Evolutionary conservation across 108 stramenopile species (phyloP), one percentile per base, ranked within the genome.

Genomic region (Craspedostauros australis): DNA sequence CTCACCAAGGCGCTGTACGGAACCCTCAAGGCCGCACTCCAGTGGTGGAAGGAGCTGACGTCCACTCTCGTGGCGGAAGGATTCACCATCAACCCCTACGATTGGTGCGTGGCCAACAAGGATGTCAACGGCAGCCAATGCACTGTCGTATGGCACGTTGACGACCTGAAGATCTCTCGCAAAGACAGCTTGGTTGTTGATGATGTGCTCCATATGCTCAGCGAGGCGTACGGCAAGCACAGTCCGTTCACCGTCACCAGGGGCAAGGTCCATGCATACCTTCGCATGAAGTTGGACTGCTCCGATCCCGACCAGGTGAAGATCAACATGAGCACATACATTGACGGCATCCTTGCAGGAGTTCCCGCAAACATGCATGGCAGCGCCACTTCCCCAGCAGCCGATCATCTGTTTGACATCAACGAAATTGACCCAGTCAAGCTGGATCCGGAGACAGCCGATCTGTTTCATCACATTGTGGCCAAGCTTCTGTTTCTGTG

Each of bases 141-240:
- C 36, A 68, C 73, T 1, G 51, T 76, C 14, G 6, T 28, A 1
- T 79, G 73, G 73, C 60, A 74, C 43, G 76, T 70, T 0, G 76
- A 80, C 40, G 79, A 79, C 42, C 45, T 75, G 9, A 79, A 75
- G 37, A 59, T 68, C 0, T 64, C 62, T 14, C 68, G 67, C 36
- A 43, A 43, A 4, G 43, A 58, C 47, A 15, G 50, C 2, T 19
- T 26, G 20, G 58, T 68, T 33, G 48, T 58, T 1, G 27, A 5
- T 18, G 20, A 42, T 3, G 25, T 66, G 8, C 4, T 66, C 1
- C 3, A 39, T 0, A 19, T 22, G 19, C 46, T 66, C 11, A 16
- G 58, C 12, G 6, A 12, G 33, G 28, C 15, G 26, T 68, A 48
- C 28, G 66, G 66, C 8, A 56, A 47, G 30, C 29, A 46, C 37